Evolutionary conservation across 768 basidiomycete genomes (phyloP).

Genomic region (Kondoa malvinella): DNA sequence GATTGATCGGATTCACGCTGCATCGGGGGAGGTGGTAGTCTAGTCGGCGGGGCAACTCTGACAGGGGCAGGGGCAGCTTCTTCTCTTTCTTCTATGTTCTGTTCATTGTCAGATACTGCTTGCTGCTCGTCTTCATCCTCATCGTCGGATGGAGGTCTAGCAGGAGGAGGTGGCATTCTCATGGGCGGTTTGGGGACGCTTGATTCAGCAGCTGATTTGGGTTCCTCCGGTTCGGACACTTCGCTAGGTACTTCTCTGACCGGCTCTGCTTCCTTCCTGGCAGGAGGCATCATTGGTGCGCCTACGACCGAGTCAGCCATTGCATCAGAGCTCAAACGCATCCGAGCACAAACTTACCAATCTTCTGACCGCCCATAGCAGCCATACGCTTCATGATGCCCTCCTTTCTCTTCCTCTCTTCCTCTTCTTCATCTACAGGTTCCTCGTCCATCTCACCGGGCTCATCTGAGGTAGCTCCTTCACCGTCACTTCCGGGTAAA

Average conservation of each 20-base stretch:
- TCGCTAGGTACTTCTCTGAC: no score
- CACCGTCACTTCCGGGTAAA: background rate
- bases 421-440: background rate
- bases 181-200: no score
- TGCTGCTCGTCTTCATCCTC: background rate
- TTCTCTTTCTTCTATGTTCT: no score
- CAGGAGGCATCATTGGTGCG: background rate
- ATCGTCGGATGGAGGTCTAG: background rate
- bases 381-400: slow-evolving; percentile 15
- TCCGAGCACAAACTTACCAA: slow-evolving; percentile 9
- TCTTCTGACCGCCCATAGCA: slow-evolving; percentile 18
- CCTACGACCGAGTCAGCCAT: background rate
- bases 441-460: background rate
- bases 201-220: no score
- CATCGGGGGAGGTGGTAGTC: no score
- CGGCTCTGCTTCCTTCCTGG: no score
- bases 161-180: background rate
- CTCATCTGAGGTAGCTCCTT: background rate
- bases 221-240: no score
- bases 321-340: background rate
- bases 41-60: no score
- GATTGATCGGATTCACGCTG: no score
- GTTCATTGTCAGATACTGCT: no score
- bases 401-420: slow-evolving; percentile 14
- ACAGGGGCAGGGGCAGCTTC: no score